Conservation (phyloP, 2,329 filamentous ascomycete genomes). For the Beauveria sp. region DNA sequence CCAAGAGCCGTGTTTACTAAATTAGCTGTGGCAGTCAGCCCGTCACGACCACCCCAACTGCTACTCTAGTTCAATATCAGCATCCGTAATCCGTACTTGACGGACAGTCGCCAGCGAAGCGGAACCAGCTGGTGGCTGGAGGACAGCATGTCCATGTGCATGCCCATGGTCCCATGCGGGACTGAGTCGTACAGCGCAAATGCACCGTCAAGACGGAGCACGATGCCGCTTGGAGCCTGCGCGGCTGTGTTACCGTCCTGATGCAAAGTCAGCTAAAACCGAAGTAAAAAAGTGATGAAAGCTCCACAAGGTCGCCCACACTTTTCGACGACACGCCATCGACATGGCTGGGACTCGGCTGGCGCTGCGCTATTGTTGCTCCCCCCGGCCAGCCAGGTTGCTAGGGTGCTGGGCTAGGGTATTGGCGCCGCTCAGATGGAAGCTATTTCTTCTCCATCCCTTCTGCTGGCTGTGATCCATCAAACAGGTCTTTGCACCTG, state of each 20-base stretch:
- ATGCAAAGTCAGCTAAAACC: conserved; percentile 3
- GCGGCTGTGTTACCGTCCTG: conserved; percentile 1
- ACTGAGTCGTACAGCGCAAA: not conserved
- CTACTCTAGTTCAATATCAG: not conserved
- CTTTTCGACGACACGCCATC: conserved; percentile 7
- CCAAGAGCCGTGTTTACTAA: not conserved
- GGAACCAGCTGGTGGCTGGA: not conserved
- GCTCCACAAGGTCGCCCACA: conserved; percentile 8
- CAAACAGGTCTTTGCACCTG: conserved; percentile 13
- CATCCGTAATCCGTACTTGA: no score
- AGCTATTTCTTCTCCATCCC: conserved; percentile 11
- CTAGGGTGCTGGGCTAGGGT: not conserved
- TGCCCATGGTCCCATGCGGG: not conserved
- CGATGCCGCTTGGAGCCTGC: not conserved
- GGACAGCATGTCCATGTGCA: not conserved
- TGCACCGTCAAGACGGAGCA: not conserved
- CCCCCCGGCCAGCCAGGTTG: not conserved
- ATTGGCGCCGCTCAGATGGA: conserved; percentile 10
- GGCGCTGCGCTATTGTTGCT: conserved; percentile 8
- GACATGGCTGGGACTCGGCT: conserved; percentile 5
- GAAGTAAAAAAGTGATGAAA: not conserved
- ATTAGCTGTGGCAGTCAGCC: not conserved
- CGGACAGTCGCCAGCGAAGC: not conserved
- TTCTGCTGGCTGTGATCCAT: conserved; percentile 5
- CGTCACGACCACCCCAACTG: not conserved